Evolutionary conservation across 2,329 filamentous ascomycete genomes (phyloP).

Genomic region (Nemania bipapillata): DNA sequence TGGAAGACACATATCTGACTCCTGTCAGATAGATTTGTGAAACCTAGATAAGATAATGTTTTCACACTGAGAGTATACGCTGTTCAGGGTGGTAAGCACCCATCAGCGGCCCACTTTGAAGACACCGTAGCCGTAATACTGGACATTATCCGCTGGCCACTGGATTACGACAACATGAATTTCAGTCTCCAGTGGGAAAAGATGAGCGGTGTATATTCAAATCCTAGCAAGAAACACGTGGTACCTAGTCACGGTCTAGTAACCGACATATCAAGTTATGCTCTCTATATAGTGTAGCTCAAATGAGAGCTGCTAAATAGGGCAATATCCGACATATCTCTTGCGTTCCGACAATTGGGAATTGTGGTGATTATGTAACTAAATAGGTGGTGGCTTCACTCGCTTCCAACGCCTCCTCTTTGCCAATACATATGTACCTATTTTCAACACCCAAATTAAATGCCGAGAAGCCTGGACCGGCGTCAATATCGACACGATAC

Average conservation of each 20-base stretch:
- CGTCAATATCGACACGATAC: conserved; percentile 10
- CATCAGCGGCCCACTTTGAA: too few species aligned
- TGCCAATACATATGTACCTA: conserved; percentile 2
- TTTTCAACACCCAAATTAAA: conserved; percentile 6
- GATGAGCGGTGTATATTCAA: background rate
- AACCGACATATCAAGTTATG: too few species aligned
- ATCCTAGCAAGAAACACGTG: background rate
- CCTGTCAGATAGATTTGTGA: too few species aligned
- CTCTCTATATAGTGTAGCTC: too few species aligned
- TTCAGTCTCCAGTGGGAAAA: background rate
- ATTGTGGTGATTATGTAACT: background rate
- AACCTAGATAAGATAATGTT: too few species aligned
- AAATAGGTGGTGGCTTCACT: background rate
- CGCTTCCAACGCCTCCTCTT: background rate
- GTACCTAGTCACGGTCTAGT: background rate
- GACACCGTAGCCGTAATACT: too few species aligned
- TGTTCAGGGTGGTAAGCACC: too few species aligned
- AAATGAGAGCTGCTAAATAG: background rate
- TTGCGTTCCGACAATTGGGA: background rate
- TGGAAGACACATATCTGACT: too few species aligned
- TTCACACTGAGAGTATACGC: too few species aligned
- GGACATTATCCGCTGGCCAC: too few species aligned
- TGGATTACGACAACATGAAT: too few species aligned
- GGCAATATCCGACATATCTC: background rate
- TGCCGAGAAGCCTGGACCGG: conserved; percentile 13